phyloP scores from a whole-genome alignment of 805 yeast species.

The Pichia membranifaciens region DNA sequence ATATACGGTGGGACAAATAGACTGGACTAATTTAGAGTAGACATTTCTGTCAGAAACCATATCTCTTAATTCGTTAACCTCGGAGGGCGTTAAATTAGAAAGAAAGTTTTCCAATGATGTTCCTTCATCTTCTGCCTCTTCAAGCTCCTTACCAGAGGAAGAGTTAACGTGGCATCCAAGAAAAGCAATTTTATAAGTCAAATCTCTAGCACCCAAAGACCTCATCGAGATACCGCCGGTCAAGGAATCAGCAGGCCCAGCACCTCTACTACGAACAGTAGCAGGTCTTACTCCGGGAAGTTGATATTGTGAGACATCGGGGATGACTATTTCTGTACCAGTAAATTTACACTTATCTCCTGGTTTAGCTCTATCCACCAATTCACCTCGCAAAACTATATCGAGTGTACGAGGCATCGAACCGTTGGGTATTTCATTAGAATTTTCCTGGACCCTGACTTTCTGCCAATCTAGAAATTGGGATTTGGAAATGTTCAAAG shows the following conservation, averaged over 20 bases:
- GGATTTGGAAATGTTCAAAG: constrained; percentile 74
- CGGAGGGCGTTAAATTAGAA: constrained; percentile 71
- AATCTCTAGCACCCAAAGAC: constrained; percentile 88
- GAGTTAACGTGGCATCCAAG: constrained; percentile 88
- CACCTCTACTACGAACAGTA: constrained; percentile 55
- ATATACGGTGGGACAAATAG: constrained; percentile 92
- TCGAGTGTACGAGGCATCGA: constrained; percentile 98
- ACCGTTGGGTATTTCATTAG: constrained; percentile 96
- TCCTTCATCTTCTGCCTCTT: constrained; percentile 22
- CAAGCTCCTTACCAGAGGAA: constrained; percentile 31
- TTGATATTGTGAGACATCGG: constrained; percentile 90
- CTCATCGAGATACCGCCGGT: constrained; percentile 85
- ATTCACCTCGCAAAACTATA: constrained; percentile 85
- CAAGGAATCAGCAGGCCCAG: constrained; percentile 36
- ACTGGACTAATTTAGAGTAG: constrained; percentile 75
- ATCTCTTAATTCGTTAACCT: constrained; percentile 73
- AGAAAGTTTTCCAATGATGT: constrained; percentile 64
- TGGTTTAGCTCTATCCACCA: constrained; percentile 94
- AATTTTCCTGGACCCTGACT: constrained; percentile 89
- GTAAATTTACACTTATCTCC: constrained; percentile 94
- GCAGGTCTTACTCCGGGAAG: constrained; percentile 92
- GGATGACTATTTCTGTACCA: constrained; percentile 91
- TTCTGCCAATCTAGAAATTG: constrained; percentile 95
- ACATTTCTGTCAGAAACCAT: constrained; percentile 89
- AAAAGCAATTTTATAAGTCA: constrained; percentile 87